Evolutionary conservation across 2,329 filamentous ascomycete species (phyloP).

Genomic region (Pseudogymnoascus sp.): DNA sequence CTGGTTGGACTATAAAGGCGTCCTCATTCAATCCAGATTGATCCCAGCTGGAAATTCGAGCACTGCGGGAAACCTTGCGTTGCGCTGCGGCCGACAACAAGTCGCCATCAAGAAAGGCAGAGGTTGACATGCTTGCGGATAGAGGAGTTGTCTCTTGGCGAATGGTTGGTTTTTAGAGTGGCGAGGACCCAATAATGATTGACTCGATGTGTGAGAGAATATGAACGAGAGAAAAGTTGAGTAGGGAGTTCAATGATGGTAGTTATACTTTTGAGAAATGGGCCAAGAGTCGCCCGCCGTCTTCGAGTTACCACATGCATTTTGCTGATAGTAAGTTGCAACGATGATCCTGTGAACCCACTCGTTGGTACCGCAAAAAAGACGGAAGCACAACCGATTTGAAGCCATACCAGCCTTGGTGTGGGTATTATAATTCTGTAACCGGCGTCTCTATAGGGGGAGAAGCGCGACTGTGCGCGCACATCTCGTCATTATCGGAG

Average conservation of each 20-base stretch:
- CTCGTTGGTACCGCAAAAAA: not conserved
- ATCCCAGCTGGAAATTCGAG: slow-evolving; percentile 27
- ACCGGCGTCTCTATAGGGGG: not conserved
- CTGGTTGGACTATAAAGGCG: slow-evolving; percentile 26
- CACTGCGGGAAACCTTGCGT: slow-evolving; percentile 22
- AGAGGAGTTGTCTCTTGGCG: not conserved
- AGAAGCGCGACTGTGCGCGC: not conserved
- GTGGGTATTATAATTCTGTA: not conserved
- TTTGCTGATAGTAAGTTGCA: not conserved
- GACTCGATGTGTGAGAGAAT: not conserved
- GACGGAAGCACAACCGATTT: not conserved
- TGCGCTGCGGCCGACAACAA: slow-evolving; percentile 15
- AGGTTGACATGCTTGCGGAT: not conserved
- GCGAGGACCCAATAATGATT: not conserved
- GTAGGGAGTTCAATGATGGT: not conserved
- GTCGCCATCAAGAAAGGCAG: not conserved
- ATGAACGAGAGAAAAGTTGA: not conserved
- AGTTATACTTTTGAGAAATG: not conserved
- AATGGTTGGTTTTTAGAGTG: not conserved
- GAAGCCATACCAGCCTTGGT: not conserved
- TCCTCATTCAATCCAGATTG: slow-evolving; percentile 28
- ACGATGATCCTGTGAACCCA: not conserved
- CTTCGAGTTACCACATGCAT: not conserved
- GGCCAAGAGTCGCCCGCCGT: not conserved
- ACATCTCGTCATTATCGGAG: not conserved